Evolutionary conservation across 208 protist species (phyloP), one percentile per base, ranked within the genome.

Genomic region (Acanthamoeba rhysodes): DNA sequence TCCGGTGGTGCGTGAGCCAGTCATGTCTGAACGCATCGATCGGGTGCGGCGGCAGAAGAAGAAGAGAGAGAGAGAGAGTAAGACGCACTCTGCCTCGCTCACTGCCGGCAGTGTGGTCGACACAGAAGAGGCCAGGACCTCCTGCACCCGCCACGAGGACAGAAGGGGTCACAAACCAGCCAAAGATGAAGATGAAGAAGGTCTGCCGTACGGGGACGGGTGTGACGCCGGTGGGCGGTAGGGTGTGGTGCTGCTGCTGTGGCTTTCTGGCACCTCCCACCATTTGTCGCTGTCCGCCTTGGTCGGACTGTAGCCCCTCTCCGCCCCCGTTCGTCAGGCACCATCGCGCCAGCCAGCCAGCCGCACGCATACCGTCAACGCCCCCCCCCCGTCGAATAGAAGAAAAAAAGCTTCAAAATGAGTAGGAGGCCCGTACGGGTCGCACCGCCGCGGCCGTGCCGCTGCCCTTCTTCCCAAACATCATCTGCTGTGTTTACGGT

Each of bases 381-480:
- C 41, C 41, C 41, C 41, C 41, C 41, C 41, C 41, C 37, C n/a
- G 37, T 41, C 37, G 37, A 3, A 41, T 4, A 41, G 4, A 41
- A 41, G 4, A 41, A 1, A 41, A 41, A n/a, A n/a, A n/a, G n/a
- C n/a, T n/a, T n/a, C n/a, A n/a, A n/a, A n/a, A n/a, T 55, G 50
- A 55, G 50, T 55, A 12, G 12, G 50, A 55, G 50, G 50, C 50
- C n/a, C n/a, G n/a, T 82, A 82, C 74, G n/a, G 37, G 37, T 53
- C 74, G n/a, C 29, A 45, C 41, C 41, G 74, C 41, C 2, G 37
- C 18, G 14, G 41, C 32, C 16, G 41, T 29, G 37, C 74, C 37
- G 53, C 74, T 82, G 74, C 74, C 74, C 74, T 82, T 82, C 74
- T 82, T 82, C n/a, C 29, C 74, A 53, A 82, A 82, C 74, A 82